These are phyloP conservation scores for Triglochin maritima DNA, from an alignment of 106 monocot species.

Conservation along the genomic window DNA sequence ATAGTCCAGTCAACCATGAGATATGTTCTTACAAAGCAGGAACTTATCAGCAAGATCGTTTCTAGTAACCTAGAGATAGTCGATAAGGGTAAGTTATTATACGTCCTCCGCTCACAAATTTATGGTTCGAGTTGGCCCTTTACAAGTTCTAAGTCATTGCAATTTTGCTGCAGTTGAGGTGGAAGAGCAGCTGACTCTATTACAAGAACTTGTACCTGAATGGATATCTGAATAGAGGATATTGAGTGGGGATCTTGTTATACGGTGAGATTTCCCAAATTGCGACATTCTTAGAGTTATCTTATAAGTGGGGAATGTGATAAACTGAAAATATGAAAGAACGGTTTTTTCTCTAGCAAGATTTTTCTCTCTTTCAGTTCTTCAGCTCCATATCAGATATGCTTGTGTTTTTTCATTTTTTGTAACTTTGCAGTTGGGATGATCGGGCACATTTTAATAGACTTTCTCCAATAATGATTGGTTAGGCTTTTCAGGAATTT, in stretches of 20 bases:
- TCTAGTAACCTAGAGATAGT: conserved; percentile 37
- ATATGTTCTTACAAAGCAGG: conserved; percentile 70
- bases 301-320: too few species aligned
- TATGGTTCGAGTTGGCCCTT: too few species aligned
- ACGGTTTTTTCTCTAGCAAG: too few species aligned
- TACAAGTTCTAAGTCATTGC: not conserved
- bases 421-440: too few species aligned
- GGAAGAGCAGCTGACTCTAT: conserved; percentile 66
- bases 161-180: conserved; percentile 45
- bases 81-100: conserved; percentile 47
- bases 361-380: too few species aligned
- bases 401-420: too few species aligned
- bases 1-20: conserved; percentile 48
- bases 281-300: not conserved
- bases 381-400: too few species aligned
- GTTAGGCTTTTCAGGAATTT: too few species aligned
- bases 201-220: conserved; percentile 73
- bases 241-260: conserved; percentile 46
- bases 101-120: not conserved
- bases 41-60: conserved; percentile 71
- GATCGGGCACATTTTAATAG: too few species aligned
- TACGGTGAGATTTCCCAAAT: conserved; percentile 29
- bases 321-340: too few species aligned
- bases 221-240: conserved; percentile 59
- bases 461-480: too few species aligned